Percentiles rank a stretch among this genome's conserved stretches.
These are phyloP conservation scores for Epichloe sylvatica DNA, from an alignment of 2,329 filamentous ascomycete genomes.

Conservation along the genomic window DNA sequence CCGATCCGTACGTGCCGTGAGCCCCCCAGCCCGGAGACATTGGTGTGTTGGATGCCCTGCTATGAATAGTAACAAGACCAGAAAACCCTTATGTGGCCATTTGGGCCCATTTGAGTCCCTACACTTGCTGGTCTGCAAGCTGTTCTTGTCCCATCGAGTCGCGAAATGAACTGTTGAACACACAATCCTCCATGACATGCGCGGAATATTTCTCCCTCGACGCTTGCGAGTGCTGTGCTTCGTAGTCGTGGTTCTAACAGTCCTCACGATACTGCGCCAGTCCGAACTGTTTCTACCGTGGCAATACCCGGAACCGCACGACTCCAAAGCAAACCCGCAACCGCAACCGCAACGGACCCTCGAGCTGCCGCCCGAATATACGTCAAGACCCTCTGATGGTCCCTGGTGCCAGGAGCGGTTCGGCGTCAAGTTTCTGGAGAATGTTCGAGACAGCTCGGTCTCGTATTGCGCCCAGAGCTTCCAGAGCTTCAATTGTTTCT, in stretches of 20 bases:
- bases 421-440: too few species aligned
- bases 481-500: conserved; percentile 11
- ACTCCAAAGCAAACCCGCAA: conserved; percentile 1
- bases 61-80: too few species aligned
- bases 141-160: background rate
- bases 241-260: background rate
- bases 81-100: too few species aligned
- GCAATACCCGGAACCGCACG: background rate
- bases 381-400: too few species aligned
- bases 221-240: background rate
- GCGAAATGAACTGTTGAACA: background rate
- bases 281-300: background rate
- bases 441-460: conserved; percentile 1
- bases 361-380: too few species aligned
- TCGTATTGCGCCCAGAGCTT: conserved; percentile 12
- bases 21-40: too few species aligned
- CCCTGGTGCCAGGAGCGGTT: too few species aligned
- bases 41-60: too few species aligned
- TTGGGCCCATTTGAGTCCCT: background rate
- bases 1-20: too few species aligned
- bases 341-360: too few species aligned
- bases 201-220: background rate
- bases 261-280: background rate
- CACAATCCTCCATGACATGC: too few species aligned
- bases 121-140: background rate